phyloP scores from a whole-genome alignment of 805 yeast species.

The Yamadazyma ubonensis region DNA sequence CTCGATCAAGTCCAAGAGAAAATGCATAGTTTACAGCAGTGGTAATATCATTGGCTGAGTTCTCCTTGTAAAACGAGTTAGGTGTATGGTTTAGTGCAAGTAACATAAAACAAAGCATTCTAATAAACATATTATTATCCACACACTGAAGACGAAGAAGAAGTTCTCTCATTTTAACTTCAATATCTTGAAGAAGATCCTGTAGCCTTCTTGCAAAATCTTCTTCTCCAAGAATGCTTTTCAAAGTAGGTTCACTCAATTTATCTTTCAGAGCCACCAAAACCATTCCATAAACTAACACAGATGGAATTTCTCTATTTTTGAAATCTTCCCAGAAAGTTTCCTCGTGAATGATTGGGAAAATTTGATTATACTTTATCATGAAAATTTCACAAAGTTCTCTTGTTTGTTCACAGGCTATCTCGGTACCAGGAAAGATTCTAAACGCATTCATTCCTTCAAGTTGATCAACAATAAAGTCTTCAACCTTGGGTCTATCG shows the following conservation, averaged over 20 bases:
- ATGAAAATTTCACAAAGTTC: conserved; percentile 26
- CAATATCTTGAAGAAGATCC: conserved; percentile 17
- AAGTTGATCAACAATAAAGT: not conserved
- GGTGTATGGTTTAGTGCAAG: conserved; percentile 25
- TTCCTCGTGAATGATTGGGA: conserved; percentile 29
- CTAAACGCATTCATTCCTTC: conserved; percentile 4
- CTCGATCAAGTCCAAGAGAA: conserved; percentile 5
- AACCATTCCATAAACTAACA: conserved; percentile 26
- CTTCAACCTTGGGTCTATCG: not conserved
- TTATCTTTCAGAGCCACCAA: conserved; percentile 27
- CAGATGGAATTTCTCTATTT: conserved; percentile 18
- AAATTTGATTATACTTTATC: conserved; percentile 27
- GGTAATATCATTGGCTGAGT: conserved; percentile 15
- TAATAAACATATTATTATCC: conserved; percentile 16
- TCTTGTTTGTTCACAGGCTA: conserved; percentile 3
- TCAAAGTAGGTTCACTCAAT: conserved; percentile 26
- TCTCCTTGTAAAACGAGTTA: conserved; percentile 7
- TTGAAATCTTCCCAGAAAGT: conserved; percentile 28
- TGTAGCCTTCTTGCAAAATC: not conserved
- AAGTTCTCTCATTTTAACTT: conserved; percentile 30
- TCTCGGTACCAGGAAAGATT: not conserved
- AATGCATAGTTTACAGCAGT: conserved; percentile 6
- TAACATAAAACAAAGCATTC: conserved; percentile 19
- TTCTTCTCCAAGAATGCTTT: not conserved
- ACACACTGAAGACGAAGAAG: conserved; percentile 24